Conservation (phyloP, 2,329 filamentous ascomycete species). For the Cytospora schulzeri region DNA sequence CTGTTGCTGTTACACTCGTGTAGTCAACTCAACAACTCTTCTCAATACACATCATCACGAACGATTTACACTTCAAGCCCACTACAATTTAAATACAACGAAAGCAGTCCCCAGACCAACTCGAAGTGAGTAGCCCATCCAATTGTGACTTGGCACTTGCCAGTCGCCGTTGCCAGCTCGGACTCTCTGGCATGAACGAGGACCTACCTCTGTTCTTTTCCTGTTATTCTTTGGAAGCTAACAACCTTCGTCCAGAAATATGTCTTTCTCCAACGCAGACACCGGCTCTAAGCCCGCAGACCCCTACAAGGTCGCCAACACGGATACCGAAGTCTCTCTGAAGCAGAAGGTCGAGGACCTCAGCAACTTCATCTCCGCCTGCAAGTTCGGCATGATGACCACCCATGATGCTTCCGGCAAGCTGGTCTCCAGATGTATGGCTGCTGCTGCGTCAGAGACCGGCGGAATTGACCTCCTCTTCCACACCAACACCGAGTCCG, state of each 20-base stretch:
- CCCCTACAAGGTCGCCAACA: constrained; percentile 76
- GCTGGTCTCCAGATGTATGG: constrained; percentile 84
- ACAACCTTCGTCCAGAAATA: constrained; percentile 16
- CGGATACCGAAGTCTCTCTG: constrained; percentile 63
- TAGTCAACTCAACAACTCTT: not conserved
- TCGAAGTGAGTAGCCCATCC: not conserved
- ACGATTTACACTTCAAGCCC: not conserved
- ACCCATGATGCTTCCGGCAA: constrained; percentile 69
- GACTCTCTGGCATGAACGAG: no score
- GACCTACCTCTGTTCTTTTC: no score
- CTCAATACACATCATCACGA: not conserved
- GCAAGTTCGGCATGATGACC: constrained; percentile 90
- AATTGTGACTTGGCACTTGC: not conserved
- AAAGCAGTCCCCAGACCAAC: not conserved
- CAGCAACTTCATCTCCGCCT: constrained; percentile 66
- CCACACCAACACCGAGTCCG: constrained; percentile 87
- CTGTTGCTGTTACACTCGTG: not conserved
- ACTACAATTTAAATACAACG: not conserved
- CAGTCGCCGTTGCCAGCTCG: not conserved
- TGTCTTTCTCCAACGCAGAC: constrained; percentile 57
- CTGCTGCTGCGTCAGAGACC: constrained; percentile 75
- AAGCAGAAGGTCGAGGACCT: constrained; percentile 79
- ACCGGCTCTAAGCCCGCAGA: constrained; percentile 67
- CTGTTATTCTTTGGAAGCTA: not conserved
- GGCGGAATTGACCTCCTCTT: constrained; percentile 83